Conservation (phyloP, 2,329 filamentous ascomycete genomes). For the Fusarium begoniae region DNA sequence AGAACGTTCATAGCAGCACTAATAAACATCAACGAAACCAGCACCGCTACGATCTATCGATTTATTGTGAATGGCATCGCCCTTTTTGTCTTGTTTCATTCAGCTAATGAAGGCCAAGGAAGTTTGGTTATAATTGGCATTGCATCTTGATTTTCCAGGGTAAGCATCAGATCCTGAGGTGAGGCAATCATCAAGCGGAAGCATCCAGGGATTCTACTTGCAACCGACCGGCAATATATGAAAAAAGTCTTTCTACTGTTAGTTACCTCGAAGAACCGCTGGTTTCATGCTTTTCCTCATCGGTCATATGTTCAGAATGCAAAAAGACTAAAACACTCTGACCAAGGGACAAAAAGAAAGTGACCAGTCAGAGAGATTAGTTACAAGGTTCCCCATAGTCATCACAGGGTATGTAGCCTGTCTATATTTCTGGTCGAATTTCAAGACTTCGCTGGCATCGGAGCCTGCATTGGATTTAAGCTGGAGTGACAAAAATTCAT, state of each 20-base stretch:
- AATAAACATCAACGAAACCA: neutral
- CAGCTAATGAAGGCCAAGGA: neutral
- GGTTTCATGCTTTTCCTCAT: neutral
- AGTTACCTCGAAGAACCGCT: neutral
- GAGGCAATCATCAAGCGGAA: neutral
- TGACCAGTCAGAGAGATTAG: too few relatives aligned
- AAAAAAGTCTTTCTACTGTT: neutral
- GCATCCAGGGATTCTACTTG: too few relatives aligned
- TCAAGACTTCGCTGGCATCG: too few relatives aligned
- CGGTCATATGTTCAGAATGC: neutral
- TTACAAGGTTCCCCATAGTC: neutral
- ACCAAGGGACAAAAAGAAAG: neutral
- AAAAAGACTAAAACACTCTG: too few relatives aligned
- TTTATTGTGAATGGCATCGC: fast-evolving
- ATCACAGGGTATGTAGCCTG: neutral
- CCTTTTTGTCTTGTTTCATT: neutral
- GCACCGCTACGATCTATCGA: too few relatives aligned
- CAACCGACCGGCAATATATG: too few relatives aligned
- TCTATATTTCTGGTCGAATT: neutral
- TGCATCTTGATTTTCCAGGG: neutral
- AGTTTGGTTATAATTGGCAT: too few relatives aligned
- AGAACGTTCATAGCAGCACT: too few relatives aligned
- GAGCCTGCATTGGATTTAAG: neutral
- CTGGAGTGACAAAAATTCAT: neutral
- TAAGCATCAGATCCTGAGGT: neutral